Conservation (phyloP, 2,329 filamentous ascomycete genomes). For the Penicillium concentricum region DNA sequence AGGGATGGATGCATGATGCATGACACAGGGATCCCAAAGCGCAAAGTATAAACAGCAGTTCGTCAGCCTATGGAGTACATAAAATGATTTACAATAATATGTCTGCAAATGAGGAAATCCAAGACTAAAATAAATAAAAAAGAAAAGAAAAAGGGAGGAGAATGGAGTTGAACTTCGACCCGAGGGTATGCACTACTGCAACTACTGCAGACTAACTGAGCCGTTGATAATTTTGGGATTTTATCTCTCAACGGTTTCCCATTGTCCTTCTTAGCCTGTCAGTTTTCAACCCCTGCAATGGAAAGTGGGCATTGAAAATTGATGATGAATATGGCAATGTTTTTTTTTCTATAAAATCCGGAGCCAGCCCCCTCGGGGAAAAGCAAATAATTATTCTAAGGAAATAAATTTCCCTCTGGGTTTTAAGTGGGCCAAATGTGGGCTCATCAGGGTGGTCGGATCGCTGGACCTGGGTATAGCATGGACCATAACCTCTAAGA, state of each 20-base stretch:
- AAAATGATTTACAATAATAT: too few relatives aligned
- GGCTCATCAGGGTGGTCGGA: too few relatives aligned
- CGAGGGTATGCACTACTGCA: background rate
- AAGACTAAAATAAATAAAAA: background rate
- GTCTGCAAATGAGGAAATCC: too few relatives aligned
- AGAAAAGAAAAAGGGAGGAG: background rate
- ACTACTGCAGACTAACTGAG: background rate
- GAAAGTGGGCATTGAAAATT: background rate
- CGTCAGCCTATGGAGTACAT: too few relatives aligned
- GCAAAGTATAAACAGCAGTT: background rate
- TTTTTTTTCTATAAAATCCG: background rate
- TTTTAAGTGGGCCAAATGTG: too few relatives aligned
- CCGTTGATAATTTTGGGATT: background rate
- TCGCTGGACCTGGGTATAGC: too few relatives aligned
- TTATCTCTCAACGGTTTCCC: background rate
- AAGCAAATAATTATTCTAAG: too few relatives aligned
- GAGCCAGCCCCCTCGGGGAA: too few relatives aligned
- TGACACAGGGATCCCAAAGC: background rate
- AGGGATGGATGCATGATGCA: background rate
- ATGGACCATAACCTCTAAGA: too few relatives aligned
- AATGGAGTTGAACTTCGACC: background rate
- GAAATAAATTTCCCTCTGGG: too few relatives aligned
- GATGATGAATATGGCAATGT: background rate
- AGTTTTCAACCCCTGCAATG: background rate
- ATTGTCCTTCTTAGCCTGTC: background rate